Conservation (phyloP, 108 stramenopile species). For the Cyclotella atomus region DNA sequence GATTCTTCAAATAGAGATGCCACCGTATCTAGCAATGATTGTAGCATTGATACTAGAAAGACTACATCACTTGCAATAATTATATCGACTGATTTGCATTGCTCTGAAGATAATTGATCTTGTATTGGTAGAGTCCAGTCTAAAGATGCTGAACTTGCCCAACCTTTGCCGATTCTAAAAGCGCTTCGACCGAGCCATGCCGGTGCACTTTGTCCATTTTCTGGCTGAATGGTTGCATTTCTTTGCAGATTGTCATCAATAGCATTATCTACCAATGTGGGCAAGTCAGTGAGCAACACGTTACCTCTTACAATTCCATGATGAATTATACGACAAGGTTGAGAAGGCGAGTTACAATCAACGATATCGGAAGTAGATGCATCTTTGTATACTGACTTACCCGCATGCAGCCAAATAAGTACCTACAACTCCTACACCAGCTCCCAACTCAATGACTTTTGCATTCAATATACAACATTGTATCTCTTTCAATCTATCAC, state of each 20-base stretch:
- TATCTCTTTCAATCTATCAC: conserved; percentile 22
- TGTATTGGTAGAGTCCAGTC: conserved; percentile 68
- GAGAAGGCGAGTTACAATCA: too few relatives aligned
- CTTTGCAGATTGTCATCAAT: conserved; percentile 52
- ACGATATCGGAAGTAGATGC: too few relatives aligned
- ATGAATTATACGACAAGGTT: too few relatives aligned
- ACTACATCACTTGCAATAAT: conserved; percentile 75
- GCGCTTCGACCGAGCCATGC: conserved; percentile 31
- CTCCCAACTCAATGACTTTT: conserved; percentile 57
- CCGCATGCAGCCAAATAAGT: conserved; percentile 53
- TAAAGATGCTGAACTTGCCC: conserved; percentile 50
- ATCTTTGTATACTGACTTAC: too few relatives aligned
- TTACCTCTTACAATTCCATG: too few relatives aligned
- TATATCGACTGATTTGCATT: conserved; percentile 43
- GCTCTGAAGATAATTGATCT: conserved; percentile 41
- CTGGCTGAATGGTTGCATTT: conserved; percentile 27
- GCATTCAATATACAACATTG: conserved; percentile 31
- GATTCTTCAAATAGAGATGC: conserved; percentile 50
- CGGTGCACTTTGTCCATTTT: conserved; percentile 7
- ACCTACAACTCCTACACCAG: conserved; percentile 73
- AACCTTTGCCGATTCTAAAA: conserved; percentile 62
- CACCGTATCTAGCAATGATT: conserved; percentile 64
- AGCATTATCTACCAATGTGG: conserved; percentile 67
- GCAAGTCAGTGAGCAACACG: conserved; percentile 68
- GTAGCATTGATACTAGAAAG: conserved; percentile 64